phyloP scores from a whole-genome alignment of 2,329 filamentous ascomycete species.

The Fusarium illudens region DNA sequence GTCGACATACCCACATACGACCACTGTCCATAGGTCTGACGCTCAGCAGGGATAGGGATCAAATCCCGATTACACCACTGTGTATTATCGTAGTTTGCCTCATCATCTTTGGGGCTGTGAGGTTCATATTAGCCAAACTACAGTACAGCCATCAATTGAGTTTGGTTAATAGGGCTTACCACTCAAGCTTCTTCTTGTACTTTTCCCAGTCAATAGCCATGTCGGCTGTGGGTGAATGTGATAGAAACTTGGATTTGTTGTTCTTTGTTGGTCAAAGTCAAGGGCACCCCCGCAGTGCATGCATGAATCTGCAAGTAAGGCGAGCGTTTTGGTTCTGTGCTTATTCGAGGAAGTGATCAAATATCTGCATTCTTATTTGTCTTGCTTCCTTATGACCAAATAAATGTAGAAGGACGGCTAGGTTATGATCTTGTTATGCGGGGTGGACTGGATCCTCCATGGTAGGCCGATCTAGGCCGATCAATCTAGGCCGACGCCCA shows the following conservation, averaged over 20 bases:
- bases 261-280: neutral
- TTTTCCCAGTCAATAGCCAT: conserved; percentile 17
- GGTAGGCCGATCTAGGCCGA: conserved; percentile 8
- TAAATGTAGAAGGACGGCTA: neutral
- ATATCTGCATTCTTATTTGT: conserved; percentile 18
- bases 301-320: conserved; percentile 5
- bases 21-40: conserved; percentile 39
- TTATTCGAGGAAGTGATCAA: conserved; percentile 1
- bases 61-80: conserved; percentile 46
- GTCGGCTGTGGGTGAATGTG: neutral
- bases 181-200: conserved; percentile 23
- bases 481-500: conserved; percentile 13
- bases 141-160: neutral
- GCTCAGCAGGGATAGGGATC: conserved; percentile 42
- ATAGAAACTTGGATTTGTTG: neutral
- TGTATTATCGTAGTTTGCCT: conserved; percentile 44
- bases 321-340: neutral
- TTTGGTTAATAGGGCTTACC: conserved; percentile 1
- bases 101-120: conserved; percentile 37
- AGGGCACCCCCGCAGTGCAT: neutral
- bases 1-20: conserved; percentile 39
- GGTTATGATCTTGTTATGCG: neutral
- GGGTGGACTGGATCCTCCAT: neutral
- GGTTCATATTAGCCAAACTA: neutral
- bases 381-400: neutral